Percentiles rank a stretch among this genome's conserved stretches.
Conservation (phyloP, 2,329 filamentous ascomycete species). For the Xylaria sp. region DNA sequence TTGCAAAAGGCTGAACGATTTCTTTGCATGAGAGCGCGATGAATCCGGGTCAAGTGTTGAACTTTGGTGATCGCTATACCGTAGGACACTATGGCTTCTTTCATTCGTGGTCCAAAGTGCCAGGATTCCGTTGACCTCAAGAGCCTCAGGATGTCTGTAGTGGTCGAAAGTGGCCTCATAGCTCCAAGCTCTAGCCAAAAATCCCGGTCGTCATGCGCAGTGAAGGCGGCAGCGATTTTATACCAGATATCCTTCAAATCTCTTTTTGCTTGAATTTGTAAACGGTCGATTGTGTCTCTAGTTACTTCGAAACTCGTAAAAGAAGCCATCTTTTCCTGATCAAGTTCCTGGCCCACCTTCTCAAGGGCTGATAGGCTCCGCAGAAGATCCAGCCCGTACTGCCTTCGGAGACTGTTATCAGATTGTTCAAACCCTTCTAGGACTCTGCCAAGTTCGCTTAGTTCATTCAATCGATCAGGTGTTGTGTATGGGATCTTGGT, state of each 20-base stretch:
- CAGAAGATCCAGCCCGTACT: constrained; percentile 51
- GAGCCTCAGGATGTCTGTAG: constrained; percentile 57
- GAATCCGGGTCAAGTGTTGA: constrained; percentile 60
- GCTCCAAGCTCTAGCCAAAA: constrained; percentile 56
- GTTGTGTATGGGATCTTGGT: background rate
- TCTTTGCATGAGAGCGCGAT: constrained; percentile 44
- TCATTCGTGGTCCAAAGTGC: constrained; percentile 52
- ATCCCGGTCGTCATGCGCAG: constrained; percentile 37
- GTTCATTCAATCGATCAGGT: constrained; percentile 3
- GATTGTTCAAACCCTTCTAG: constrained; percentile 48
- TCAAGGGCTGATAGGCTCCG: constrained; percentile 39
- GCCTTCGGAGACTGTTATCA: constrained; percentile 49
- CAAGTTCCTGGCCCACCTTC: background rate
- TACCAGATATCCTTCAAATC: background rate
- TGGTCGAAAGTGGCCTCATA: constrained; percentile 60
- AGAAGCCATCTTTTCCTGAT: background rate
- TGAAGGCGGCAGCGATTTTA: constrained; percentile 30
- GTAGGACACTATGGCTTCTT: constrained; percentile 56
- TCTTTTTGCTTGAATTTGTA: background rate
- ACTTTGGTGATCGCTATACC: constrained; percentile 57
- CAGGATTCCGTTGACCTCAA: constrained; percentile 52
- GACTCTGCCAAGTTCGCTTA: constrained; percentile 48
- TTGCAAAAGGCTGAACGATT: constrained; percentile 50
- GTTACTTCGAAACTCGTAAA: background rate
- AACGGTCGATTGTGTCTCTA: background rate